phyloP scores from a whole-genome alignment of 768 basidiomycete genomes.

The Boletus eberwhitei region DNA sequence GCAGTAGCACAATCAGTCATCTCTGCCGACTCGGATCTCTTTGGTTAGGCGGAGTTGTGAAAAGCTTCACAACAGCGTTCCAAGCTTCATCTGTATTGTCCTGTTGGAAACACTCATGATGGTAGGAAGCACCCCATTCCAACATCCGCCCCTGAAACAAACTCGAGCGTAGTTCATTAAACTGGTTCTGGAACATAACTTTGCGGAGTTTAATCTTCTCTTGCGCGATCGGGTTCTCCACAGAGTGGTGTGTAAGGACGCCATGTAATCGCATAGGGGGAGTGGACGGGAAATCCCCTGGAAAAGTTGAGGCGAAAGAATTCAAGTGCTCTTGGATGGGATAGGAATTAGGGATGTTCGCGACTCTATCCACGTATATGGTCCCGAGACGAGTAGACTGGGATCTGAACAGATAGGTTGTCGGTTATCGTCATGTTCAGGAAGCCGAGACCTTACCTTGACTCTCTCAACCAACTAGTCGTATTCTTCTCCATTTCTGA shows the following conservation, averaged over 20 bases:
- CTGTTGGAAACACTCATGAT: not conserved
- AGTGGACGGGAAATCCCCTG: not conserved
- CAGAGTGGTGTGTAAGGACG: conserved; percentile 5
- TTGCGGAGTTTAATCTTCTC: not conserved
- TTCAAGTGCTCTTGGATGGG: conserved; percentile 5
- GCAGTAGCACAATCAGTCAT: not conserved
- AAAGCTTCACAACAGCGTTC: conserved; percentile 9
- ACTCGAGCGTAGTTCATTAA: not conserved
- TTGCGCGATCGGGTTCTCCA: accelerated
- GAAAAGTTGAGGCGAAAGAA: conserved; percentile 5
- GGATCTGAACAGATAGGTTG: not conserved
- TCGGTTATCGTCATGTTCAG: not conserved
- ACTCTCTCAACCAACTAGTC: conserved; percentile 3
- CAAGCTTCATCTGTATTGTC: conserved; percentile 4
- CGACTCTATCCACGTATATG: conserved; percentile 19
- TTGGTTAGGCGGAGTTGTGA: not conserved
- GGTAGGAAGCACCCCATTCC: not conserved
- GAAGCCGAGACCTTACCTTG: not conserved
- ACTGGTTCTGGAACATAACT: not conserved
- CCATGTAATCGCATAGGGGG: conserved; percentile 1
- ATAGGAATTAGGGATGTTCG: not conserved
- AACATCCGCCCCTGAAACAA: not conserved
- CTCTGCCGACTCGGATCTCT: not conserved
- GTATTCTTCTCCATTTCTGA: not conserved
- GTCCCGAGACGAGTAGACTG: conserved; percentile 5